phyloP scores from a whole-genome alignment of 2,329 filamentous ascomycete species.

The Hirsutella rhossiliensis region DNA sequence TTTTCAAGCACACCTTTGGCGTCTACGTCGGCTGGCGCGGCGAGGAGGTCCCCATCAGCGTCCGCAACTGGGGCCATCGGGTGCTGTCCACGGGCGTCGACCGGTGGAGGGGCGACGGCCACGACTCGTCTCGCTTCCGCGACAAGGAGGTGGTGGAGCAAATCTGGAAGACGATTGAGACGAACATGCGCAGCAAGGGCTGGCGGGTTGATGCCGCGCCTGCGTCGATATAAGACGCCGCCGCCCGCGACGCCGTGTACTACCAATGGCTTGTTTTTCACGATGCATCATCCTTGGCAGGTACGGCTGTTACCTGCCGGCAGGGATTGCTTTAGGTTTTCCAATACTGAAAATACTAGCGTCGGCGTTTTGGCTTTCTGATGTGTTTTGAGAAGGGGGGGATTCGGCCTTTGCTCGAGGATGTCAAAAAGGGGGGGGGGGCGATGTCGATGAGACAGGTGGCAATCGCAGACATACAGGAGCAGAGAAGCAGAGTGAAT shows the following conservation, averaged over 20 bases:
- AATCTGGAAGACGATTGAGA: slow-evolving; percentile 84
- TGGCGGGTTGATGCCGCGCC: slow-evolving; percentile 67
- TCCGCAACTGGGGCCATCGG: slow-evolving; percentile 75
- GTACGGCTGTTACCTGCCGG: no score
- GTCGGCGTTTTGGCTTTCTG: no score
- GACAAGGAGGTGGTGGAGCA: slow-evolving; percentile 88
- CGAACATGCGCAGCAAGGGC: slow-evolving; percentile 72
- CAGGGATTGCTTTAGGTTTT: no score
- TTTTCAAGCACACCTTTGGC: slow-evolving; percentile 81
- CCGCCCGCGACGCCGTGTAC: neutral
- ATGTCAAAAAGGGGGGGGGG: no score
- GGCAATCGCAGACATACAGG: no score
- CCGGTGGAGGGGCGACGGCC: slow-evolving; percentile 53
- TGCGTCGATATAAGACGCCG: slow-evolving; percentile 27
- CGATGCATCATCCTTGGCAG: neutral
- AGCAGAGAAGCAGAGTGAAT: no score
- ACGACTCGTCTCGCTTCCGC: slow-evolving; percentile 55
- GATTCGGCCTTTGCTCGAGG: no score
- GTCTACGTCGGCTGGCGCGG: slow-evolving; percentile 87
- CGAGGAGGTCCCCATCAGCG: slow-evolving; percentile 64
- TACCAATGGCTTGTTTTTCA: neutral
- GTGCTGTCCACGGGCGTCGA: slow-evolving; percentile 75
- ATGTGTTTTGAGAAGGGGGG: no score
- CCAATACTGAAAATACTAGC: no score
- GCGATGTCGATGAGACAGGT: no score